A percentile compares a stretch with the other conserved stretches of the same genome.
phyloP scores from a whole-genome alignment of 2,329 filamentous ascomycete genomes.

The Fusarium transvaalense region DNA sequence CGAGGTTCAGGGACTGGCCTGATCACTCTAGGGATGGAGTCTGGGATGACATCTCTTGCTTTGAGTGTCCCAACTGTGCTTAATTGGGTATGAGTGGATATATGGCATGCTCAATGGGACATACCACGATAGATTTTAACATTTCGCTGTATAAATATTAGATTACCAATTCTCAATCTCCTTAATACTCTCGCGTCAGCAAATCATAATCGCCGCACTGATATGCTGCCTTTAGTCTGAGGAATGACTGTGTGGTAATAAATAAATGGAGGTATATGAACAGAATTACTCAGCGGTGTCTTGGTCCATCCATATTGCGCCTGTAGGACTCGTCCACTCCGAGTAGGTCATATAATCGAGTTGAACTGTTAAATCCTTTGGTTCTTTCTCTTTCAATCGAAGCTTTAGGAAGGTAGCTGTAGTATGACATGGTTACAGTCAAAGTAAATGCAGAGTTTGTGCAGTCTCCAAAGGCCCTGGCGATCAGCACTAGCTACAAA shows the following conservation, averaged over 20 bases:
- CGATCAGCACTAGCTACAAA: background rate
- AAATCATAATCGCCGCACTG: background rate
- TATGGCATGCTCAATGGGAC: background rate
- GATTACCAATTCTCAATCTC: too few relatives aligned
- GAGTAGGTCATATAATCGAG: rapidly evolving
- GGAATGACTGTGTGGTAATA: too few relatives aligned
- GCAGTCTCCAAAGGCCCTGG: background rate
- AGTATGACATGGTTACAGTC: background rate
- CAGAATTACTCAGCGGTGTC: background rate
- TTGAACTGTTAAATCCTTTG: rapidly evolving
- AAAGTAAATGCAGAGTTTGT: background rate
- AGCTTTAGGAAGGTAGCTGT: background rate
- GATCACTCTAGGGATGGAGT: background rate
- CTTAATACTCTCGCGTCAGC: too few relatives aligned
- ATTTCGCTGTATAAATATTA: background rate
- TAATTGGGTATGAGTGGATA: background rate
- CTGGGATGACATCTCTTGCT: conserved; percentile 19
- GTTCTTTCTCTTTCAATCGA: background rate
- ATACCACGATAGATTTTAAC: background rate
- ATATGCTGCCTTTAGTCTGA: background rate
- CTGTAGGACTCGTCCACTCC: too few relatives aligned
- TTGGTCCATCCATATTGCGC: background rate
- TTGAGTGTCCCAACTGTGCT: conserved; percentile 12
- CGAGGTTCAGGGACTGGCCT: background rate
- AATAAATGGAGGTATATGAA: background rate